Evolutionary conservation across 2,329 filamentous ascomycete species (phyloP), one percentile per base, ranked within the genome.

Genomic region (Pestalotiopsis sp.): DNA sequence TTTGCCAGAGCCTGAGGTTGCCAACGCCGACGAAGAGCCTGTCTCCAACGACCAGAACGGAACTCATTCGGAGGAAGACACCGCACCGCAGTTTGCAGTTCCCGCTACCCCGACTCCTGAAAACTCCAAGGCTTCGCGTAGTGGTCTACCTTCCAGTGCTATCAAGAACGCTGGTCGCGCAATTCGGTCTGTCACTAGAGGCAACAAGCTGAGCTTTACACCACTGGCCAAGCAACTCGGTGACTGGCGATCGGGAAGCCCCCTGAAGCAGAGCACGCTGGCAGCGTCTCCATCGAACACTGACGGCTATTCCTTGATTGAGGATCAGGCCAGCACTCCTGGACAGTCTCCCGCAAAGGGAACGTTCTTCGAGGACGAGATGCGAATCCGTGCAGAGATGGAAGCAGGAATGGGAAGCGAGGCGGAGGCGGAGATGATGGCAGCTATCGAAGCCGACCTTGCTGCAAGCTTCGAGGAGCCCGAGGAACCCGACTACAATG

Each of bases 171-270:
- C 74, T n/a, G 73, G 57, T 27, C 74, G 72, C 69, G 76, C 70
- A 66, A 77, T 73, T 71, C 72, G 70, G 73, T 79, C 78, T 68
- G 80, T 71, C 61, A 75, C 70, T 27, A 73, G 74, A 49, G 70
- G 72, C 14, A 70, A 76, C 38, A 80, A 81, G 20, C 76, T 88
- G 65, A 89, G 89, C 2, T 91, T 92, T 70, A 92, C 90, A 1
- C 89, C 90, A 27, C 80, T 93, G 49, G 88, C 88, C 4, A 82
- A 86, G 49, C 86, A 91, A 73, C 80, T 93, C 4, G 85, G 82
- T 69, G 83, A 85, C 27, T 93, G 92, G 91, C 85, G 86, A 71
- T 84, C 90, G 1, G 83, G 83, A 27, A 92, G 88, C 71, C 89
- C 89, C 2, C 75, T 78, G 5, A 85, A 86, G 71, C 73, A 17